These are phyloP conservation scores for Torrubiellomyces zombiae DNA, from an alignment of 2,329 filamentous ascomycete species.

Conservation along the genomic window DNA sequence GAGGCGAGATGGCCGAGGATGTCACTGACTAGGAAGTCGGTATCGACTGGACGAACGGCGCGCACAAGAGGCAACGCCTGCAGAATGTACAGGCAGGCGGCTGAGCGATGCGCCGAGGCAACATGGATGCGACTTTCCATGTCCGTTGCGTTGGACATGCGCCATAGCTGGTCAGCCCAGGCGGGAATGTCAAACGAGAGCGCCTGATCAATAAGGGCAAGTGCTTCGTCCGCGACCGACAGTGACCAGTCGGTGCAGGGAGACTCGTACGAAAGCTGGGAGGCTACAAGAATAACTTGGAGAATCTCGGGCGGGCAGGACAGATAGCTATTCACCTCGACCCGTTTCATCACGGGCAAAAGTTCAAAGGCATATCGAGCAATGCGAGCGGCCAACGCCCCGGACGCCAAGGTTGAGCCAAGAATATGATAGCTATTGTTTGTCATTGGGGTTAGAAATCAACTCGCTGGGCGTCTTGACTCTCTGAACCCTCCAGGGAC, in stretches of 20 bases:
- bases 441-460: constrained; percentile 1
- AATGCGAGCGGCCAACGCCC: constrained; percentile 19
- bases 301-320: constrained; percentile 26
- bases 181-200: constrained; percentile 23
- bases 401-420: constrained; percentile 20
- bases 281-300: constrained; percentile 26
- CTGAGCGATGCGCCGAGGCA: constrained; percentile 28
- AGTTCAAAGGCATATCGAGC: constrained; percentile 22
- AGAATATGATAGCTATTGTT: constrained; percentile 24
- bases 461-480: background rate
- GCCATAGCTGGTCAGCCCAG: constrained; percentile 24
- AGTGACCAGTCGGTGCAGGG: constrained; percentile 15
- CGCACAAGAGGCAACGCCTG: constrained; percentile 23
- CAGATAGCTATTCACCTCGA: constrained; percentile 24
- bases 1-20: constrained; percentile 32
- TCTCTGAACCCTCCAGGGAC: too few relatives aligned
- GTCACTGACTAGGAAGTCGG: constrained; percentile 28
- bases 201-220: constrained; percentile 23
- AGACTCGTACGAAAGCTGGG: constrained; percentile 24
- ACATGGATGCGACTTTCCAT: constrained; percentile 25
- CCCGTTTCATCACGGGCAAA: constrained; percentile 22
- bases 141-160: constrained; percentile 18
- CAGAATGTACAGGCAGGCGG: constrained; percentile 29
- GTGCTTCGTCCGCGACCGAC: constrained; percentile 17
- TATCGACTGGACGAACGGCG: constrained; percentile 20